phyloP scores from a whole-genome alignment of 805 yeast species.

The Wickerhamia fluorescens region DNA sequence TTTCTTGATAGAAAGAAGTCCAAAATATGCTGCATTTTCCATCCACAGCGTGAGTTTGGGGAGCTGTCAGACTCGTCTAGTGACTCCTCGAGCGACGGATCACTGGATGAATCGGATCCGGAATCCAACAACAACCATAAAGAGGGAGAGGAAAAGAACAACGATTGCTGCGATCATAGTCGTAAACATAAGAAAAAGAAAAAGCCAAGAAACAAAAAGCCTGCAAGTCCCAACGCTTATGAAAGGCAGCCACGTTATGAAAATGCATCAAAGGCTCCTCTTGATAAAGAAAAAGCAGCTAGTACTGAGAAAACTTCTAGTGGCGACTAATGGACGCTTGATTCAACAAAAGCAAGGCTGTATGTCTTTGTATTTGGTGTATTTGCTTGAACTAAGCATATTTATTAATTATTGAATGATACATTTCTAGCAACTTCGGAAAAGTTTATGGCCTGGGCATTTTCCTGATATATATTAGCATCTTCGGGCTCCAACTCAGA shows the following conservation, averaged over 20 bases:
- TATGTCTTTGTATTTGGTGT: too few relatives aligned
- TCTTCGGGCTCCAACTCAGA: too few relatives aligned
- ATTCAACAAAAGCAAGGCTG: too few relatives aligned
- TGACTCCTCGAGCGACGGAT: conserved; percentile 20
- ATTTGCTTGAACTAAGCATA: too few relatives aligned
- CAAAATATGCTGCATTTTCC: conserved; percentile 83
- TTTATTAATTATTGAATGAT: too few relatives aligned
- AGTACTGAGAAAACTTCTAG: too few relatives aligned
- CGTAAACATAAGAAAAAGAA: conserved; percentile 11
- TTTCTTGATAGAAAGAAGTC: conserved; percentile 81
- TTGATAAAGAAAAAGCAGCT: neutral
- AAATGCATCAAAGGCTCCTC: conserved; percentile 8
- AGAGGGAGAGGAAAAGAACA: conserved; percentile 24
- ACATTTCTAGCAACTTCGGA: too few relatives aligned
- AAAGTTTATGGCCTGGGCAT: too few relatives aligned
- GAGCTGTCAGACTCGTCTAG: conserved; percentile 29
- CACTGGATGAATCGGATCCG: conserved; percentile 9
- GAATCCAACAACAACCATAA: conserved; percentile 44
- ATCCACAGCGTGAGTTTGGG: conserved; percentile 63
- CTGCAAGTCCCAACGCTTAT: conserved; percentile 68
- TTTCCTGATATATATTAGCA: too few relatives aligned
- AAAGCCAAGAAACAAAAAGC: conserved; percentile 16
- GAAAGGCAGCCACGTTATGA: conserved; percentile 74
- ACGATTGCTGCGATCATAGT: conserved; percentile 1
- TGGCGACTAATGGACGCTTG: too few relatives aligned